These are phyloP conservation scores for Harringtonia aguacate DNA, from an alignment of 2,329 filamentous ascomycete genomes.

Conservation along the genomic window DNA sequence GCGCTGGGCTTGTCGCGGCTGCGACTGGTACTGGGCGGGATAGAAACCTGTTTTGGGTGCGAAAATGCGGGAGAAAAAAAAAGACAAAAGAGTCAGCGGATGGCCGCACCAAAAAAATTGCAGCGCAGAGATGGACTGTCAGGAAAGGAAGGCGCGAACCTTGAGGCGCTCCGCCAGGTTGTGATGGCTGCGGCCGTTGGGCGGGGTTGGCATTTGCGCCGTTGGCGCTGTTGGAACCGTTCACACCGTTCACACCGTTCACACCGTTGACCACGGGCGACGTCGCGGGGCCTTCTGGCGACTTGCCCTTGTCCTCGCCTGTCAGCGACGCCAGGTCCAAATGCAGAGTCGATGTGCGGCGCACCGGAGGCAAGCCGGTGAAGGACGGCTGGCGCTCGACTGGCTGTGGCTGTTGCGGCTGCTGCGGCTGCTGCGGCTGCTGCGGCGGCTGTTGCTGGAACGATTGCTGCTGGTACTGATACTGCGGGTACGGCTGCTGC, in stretches of 20 bases:
- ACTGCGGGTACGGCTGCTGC: conserved; percentile 2
- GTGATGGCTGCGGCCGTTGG: not conserved
- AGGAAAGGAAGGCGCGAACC: not conserved
- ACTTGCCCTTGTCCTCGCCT: conserved; percentile 16
- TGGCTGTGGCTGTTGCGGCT: not conserved
- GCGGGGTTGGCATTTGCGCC: not conserved
- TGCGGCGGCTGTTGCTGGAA: conserved; percentile 8
- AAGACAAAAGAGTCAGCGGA: too few relatives aligned
- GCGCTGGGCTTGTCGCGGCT: conserved; percentile 1
- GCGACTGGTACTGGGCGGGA: conserved; percentile 4
- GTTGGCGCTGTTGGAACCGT: not conserved
- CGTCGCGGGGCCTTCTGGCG: conserved; percentile 7
- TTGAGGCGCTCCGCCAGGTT: not conserved
- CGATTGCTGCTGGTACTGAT: not conserved
- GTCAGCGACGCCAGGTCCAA: conserved; percentile 25
- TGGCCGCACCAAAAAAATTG: too few relatives aligned
- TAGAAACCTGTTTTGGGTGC: not conserved
- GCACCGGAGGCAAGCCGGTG: conserved; percentile 46
- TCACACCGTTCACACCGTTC: too few relatives aligned
- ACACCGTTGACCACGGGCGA: not conserved
- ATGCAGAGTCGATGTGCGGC: conserved; percentile 37
- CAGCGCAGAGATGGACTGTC: too few relatives aligned
- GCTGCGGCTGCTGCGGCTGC: conserved; percentile 2
- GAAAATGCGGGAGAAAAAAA: too few relatives aligned
- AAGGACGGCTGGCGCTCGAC: conserved; percentile 36